Base-by-base conservation (phyloP, 352 stramenopile genomes). In the Phytophthora syringae region DNA sequence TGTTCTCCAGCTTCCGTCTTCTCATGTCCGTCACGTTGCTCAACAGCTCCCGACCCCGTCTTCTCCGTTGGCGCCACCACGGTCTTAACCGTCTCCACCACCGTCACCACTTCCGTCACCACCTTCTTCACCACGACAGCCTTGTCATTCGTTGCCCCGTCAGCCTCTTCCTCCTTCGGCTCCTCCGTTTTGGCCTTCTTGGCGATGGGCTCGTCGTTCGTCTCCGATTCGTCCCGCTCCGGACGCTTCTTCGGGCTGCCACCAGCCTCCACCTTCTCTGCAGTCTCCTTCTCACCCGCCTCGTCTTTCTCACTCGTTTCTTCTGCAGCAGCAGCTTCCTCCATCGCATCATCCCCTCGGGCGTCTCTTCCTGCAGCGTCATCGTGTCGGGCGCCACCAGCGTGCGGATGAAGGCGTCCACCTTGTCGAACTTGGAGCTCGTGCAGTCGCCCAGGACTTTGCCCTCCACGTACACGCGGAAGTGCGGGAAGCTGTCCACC, bases 401-500 rank as follows among this genome's bases (percentile, higher is more conserved):
- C 1, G 27, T 48, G 24, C 65, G 73, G 18, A 81, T 59, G 37
- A 78, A 81, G 36, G 51, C 48, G 28, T 76, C 66, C 49, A 90
- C 71, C 72, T 92, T 90, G 51, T 94, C 86, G 25, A 77, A 67
- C 70, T 91, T 92, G 64, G 82, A 87, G 74, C 86, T 83, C 28
- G 70, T 77, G 70, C 80, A 80, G 57, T 94, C 81, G n/a, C 72
- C 80, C 7, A 86, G 7, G 6, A 88, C 48, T 49, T 88, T 76
- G 64, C 70, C 72, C 25, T 66, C 69, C 61, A 83, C 84, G 79
- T 92, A 94, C 28, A 92, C 70, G 61, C 84, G 84, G 53, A 94
- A 89, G 54, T 79, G 76, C n/a, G 86, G 86, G 70, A 89, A 91
- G 57, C 77, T 84, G 52, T 89, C 76, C 34, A 94, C 82, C 34